Base-by-base conservation (phyloP, 805 yeast species). In the Candida ovalis region DNA sequence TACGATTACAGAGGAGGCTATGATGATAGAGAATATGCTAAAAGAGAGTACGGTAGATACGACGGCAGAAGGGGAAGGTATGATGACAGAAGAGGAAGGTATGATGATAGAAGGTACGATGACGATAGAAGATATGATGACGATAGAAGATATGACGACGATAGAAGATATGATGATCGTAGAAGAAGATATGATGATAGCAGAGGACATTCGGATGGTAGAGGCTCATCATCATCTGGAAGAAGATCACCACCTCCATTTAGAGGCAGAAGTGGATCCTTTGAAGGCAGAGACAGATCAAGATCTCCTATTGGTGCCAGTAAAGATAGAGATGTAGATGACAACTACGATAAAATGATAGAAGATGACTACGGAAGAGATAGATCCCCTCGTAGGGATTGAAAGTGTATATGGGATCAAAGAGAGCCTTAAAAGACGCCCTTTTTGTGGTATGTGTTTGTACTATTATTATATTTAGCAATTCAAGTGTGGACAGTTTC, bases 111-210 rank as follows among this genome's bases (percentile, higher is more conserved):
- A 28, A 33, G 47, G 13, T 18, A 40, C 30, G 60, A 50, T 32
- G 60, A 47, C 6, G 53, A 46, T 8, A 47, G 56, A 49, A 53
- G 60, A 44, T 54, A 48, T 33, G 46, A 45, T 22, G 32, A 46
- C 25, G 49, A 40, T 15, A 48, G 53, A 25, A 50, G 48, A n/a
- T 51, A 43, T 17, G 50, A 51, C 30, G 44, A 45, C 24, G 35
- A 35, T 9, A 40, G 47, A 25, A n/a, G 39, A 15, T 40, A 39
- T 23, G 43, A 44, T 22, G 39, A 30, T 13, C 21, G 35, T 15
- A 19, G 24, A 13, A 36, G 41, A 21, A 23, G 18, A 15, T 19
- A 44, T 13, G 15, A 19, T 30, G 23, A 37, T 18, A 24, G 19
- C 35, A 10, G 17, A 10, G 12, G 35, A 15, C 28, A 25, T 10